Evolutionary conservation across 2,329 filamentous ascomycete species (phyloP).

Genomic region (Chaetothyriales sp.): DNA sequence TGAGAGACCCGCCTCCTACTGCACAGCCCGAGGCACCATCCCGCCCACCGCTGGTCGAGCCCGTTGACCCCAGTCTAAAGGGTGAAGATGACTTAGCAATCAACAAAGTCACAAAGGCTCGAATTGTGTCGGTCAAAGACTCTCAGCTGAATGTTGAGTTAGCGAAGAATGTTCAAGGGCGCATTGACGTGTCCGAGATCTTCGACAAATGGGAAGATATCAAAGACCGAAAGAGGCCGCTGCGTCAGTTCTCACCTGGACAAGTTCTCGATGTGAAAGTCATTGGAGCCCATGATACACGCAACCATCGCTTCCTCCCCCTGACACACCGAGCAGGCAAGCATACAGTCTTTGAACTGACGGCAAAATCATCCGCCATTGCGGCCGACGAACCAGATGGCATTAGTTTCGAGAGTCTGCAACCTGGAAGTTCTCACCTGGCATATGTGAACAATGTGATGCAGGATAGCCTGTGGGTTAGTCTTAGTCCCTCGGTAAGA

Average conservation of each 20-base stretch:
- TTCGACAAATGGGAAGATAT: slow-evolving; percentile 86
- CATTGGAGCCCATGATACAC: slow-evolving; percentile 75
- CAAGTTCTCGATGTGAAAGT: slow-evolving; percentile 60
- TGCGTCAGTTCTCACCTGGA: slow-evolving; percentile 57
- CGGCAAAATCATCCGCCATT: slow-evolving; percentile 53
- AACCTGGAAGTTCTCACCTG: slow-evolving; percentile 54
- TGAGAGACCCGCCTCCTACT: slow-evolving; percentile 32
- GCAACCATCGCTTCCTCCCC: slow-evolving; percentile 79
- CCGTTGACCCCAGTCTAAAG: slow-evolving; percentile 49
- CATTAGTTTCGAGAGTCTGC: slow-evolving; percentile 57
- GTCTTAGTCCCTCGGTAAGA: slow-evolving; percentile 71
- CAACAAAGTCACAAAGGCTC: slow-evolving; percentile 60
- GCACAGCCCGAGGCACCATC: slow-evolving; percentile 21
- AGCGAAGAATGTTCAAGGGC: slow-evolving; percentile 77
- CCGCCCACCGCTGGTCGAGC: slow-evolving; percentile 30
- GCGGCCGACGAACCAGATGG: slow-evolving; percentile 42
- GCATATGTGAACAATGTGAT: slow-evolving; percentile 85
- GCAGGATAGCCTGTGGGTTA: slow-evolving; percentile 73
- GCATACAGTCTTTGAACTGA: slow-evolving; percentile 69
- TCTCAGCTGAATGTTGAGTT: slow-evolving; percentile 87
- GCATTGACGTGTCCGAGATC: slow-evolving; percentile 77
- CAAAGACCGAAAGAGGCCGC: slow-evolving; percentile 61
- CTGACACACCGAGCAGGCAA: slow-evolving; percentile 73
- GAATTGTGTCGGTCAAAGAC: slow-evolving; percentile 67
- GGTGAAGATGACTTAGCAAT: slow-evolving; percentile 57